Conservation (phyloP, 176 grass and related monocot species). For the Hordeum marinum region DNA sequence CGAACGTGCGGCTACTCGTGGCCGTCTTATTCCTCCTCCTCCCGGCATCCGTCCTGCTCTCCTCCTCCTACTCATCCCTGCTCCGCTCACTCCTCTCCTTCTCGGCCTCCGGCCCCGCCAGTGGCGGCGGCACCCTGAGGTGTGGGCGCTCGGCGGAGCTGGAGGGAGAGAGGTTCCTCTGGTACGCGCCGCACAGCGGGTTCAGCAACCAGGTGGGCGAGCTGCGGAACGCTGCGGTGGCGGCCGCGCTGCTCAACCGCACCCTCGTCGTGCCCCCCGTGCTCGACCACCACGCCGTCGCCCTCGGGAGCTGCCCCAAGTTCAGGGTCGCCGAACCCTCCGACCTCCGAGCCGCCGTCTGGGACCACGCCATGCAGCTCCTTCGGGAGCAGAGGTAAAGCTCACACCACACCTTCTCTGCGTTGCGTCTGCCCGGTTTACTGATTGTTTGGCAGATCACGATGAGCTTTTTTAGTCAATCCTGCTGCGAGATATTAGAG, state of each 20-base stretch:
- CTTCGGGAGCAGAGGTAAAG: slow-evolving; percentile 62
- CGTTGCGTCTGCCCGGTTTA: not conserved
- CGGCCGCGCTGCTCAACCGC: slow-evolving; percentile 76
- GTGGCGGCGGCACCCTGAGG: not conserved
- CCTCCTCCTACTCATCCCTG: slow-evolving; percentile 34
- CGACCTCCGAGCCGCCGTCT: slow-evolving; percentile 57
- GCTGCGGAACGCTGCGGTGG: slow-evolving; percentile 71
- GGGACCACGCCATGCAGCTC: slow-evolving; percentile 82
- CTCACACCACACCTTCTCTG: not conserved
- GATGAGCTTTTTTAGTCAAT: not conserved
- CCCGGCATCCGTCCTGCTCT: slow-evolving; percentile 31
- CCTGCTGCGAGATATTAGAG: not conserved
- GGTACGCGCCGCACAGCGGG: slow-evolving; percentile 93
- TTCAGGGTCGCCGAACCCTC: slow-evolving; percentile 71
- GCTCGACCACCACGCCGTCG: slow-evolving; percentile 91
- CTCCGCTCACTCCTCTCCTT: slow-evolving; percentile 33
- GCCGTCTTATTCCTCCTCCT: slow-evolving; percentile 41
- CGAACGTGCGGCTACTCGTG: slow-evolving; percentile 37
- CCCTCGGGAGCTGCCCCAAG: slow-evolving; percentile 90
- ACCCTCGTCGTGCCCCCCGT: slow-evolving; percentile 83
- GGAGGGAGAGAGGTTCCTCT: slow-evolving; percentile 66
- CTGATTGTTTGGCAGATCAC: not conserved
- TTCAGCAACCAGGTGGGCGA: slow-evolving; percentile 94
- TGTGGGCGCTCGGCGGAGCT: slow-evolving; percentile 29
- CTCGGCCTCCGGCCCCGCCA: not conserved